Conservation (phyloP, 2,329 filamentous ascomycete species). For the Xylaria arbuscula region DNA sequence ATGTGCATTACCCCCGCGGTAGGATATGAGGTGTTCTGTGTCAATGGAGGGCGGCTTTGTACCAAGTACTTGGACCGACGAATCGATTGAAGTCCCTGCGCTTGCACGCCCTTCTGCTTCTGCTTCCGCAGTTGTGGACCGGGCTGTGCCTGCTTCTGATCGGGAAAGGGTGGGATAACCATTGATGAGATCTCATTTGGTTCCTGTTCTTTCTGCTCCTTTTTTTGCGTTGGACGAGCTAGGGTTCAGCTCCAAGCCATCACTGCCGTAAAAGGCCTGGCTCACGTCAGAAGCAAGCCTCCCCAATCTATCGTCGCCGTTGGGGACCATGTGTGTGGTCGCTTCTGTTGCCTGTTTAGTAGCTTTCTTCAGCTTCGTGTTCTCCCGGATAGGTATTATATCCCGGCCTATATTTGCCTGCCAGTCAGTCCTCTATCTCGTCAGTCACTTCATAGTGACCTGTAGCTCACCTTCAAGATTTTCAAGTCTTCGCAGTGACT, state of each 20-base stretch:
- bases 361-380: conserved; percentile 4
- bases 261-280: neutral
- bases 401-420: conserved; percentile 5
- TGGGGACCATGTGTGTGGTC: neutral
- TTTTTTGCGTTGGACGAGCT: neutral
- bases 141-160: neutral
- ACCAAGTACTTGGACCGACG: no score
- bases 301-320: neutral
- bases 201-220: conserved; percentile 2
- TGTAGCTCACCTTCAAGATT: neutral
- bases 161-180: neutral
- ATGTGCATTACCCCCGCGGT: no score
- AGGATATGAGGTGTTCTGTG: no score
- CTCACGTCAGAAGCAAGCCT: conserved; percentile 4
- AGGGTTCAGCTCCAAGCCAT: neutral
- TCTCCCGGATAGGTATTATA: conserved; percentile 5
- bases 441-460: neutral
- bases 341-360: conserved; percentile 13
- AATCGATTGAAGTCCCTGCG: no score
- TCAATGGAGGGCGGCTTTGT: neutral
- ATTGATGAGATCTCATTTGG: neutral
- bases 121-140: no score
- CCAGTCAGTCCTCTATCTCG: neutral
- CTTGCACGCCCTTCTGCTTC: no score
- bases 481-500: neutral